Conservation (phyloP, 2,329 filamentous ascomycete genomes). For the Zymoseptoria tritici region DNA sequence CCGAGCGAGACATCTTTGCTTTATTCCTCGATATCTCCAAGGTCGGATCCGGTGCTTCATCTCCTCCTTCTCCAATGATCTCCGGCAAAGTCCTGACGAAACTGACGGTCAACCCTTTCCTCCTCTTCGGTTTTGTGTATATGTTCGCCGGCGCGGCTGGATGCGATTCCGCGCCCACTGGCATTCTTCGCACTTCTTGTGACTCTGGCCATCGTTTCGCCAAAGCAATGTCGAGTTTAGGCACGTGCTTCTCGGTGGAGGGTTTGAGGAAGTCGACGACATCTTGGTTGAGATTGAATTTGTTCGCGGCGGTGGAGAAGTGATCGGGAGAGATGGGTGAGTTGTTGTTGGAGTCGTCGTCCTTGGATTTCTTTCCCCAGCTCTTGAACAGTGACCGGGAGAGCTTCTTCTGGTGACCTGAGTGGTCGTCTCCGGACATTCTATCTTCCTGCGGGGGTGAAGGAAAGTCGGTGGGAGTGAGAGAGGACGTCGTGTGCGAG, state of each 20-base stretch:
- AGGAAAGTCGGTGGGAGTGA: not conserved
- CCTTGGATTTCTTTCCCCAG: constrained; percentile 1
- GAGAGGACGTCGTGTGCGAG: not conserved
- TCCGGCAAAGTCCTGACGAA: constrained; percentile 69
- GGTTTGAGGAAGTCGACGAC: constrained; percentile 53
- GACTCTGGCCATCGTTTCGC: constrained; percentile 47
- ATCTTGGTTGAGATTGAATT: constrained; percentile 35
- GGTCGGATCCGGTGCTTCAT: constrained; percentile 68
- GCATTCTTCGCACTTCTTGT: constrained; percentile 31
- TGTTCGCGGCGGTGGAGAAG: constrained; percentile 3
- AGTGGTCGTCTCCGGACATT: not conserved
- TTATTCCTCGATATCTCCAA: constrained; percentile 61
- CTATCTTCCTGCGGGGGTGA: not conserved
- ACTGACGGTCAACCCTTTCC: constrained; percentile 64
- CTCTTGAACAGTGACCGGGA: not conserved
- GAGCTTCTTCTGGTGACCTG: not conserved
- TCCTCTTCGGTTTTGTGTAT: constrained; percentile 36
- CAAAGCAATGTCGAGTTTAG: constrained; percentile 43
- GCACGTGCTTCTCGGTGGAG: constrained; percentile 39
- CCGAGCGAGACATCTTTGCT: constrained; percentile 23
- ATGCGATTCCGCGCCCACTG: not conserved
- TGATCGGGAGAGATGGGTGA: not conserved
- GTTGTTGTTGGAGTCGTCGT: constrained; percentile 8
- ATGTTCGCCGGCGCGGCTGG: constrained; percentile 10
- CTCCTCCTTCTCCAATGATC: constrained; percentile 84